Evolutionary conservation across 2,329 filamentous ascomycete species (phyloP), one percentile per base, ranked within the genome.

Genomic region (Penicillium sp.): DNA sequence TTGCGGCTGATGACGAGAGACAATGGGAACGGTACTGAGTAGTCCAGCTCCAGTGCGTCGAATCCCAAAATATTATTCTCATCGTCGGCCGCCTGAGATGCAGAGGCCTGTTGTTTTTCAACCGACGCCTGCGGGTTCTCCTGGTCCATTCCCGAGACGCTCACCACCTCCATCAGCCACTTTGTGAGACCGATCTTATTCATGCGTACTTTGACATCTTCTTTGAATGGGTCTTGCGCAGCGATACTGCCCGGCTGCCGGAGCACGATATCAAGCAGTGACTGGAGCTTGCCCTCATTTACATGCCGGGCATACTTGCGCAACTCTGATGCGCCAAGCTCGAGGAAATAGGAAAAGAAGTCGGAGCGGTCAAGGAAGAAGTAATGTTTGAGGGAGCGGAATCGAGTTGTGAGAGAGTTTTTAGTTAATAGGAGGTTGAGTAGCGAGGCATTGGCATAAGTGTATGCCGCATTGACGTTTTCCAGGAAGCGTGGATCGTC

Each of bases 311-410:
- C 87, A 26, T 87, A 85, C 65, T 96, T 96, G 60, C 88, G 86
- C 48, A 98, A 77, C 69, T 98, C 93, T 1, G 89, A 90, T 24
- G 86, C 78, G 44, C 89, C 84, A 16, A 98, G 82, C 64, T 98
- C 93, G 49, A 98, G 82, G 67, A 98, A 98, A 69, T 97, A 95
- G 2, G 89, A 89, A 69, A 98, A 97, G 74, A 95, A 98, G 67
- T 98, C 93, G 27, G 93, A 96, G 7, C 90, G 86, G 60, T 97
- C 91, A 52, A 98, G 83, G 76, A 98, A 98, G 75, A 97, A 98
- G 73, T 98, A 98, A 69, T 98, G 93, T 67, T 98, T 98, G 31
- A 98, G 76, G 11, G 91, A 97, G 37, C 86, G 82, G 46, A 98
- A 77, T 29, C 93, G 82, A 23, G 87, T 86, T 0, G 91, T 90